Conservation (phyloP, 2,329 filamentous ascomycete species). For the Xylaria multiplex region DNA sequence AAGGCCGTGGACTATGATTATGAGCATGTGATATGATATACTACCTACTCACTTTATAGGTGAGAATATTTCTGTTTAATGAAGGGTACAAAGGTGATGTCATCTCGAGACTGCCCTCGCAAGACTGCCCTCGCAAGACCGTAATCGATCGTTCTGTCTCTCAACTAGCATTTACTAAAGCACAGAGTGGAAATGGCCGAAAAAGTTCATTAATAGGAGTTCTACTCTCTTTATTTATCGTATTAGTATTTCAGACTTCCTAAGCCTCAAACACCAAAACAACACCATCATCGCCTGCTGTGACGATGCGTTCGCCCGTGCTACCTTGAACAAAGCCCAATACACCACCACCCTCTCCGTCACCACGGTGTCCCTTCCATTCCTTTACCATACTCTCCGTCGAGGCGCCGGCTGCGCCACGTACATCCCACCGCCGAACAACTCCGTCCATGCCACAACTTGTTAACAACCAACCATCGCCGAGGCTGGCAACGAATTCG, state of each 20-base stretch:
- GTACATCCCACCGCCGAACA: conserved; percentile 85
- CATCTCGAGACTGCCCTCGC: not conserved
- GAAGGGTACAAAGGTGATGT: not conserved
- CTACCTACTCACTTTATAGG: too few species aligned
- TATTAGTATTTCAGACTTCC: conserved; percentile 16
- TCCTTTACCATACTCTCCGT: conserved; percentile 80
- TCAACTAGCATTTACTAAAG: not conserved
- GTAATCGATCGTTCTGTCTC: not conserved
- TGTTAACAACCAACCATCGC: conserved; percentile 76
- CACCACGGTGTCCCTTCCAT: conserved; percentile 89
- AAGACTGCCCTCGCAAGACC: too few species aligned
- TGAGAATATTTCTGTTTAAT: too few species aligned
- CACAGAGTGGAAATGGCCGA: not conserved
- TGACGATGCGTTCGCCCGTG: conserved; percentile 79
- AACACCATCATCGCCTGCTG: conserved; percentile 87
- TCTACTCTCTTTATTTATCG: conserved; percentile 1
- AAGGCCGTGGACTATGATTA: too few species aligned
- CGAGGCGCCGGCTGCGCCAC: conserved; percentile 61
- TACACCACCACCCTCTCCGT: conserved; percentile 87
- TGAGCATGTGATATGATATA: too few species aligned
- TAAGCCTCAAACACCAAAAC: conserved; percentile 73
- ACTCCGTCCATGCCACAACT: conserved; percentile 93
- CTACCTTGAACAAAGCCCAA: conserved; percentile 88
- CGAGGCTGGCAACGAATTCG: conserved; percentile 75
- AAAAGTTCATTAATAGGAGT: not conserved